These are phyloP conservation scores for Colletotrichum agaves DNA, from an alignment of 2,329 filamentous ascomycete genomes.

Conservation along the genomic window DNA sequence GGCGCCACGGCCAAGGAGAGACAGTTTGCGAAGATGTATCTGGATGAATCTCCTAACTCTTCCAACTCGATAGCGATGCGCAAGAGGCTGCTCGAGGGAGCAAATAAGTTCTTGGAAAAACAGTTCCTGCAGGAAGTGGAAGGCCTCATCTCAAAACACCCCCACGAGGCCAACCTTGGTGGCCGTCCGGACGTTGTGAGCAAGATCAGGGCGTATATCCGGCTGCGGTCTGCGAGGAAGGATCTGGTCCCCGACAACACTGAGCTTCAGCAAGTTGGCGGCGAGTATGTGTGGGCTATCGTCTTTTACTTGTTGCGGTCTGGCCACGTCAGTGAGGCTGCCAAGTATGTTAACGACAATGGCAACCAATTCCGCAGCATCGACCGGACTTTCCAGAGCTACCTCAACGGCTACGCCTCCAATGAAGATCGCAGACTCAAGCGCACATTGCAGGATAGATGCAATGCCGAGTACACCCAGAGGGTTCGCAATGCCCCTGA, in stretches of 20 bases:
- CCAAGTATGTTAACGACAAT: constrained; percentile 85
- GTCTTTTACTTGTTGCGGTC: constrained; percentile 91
- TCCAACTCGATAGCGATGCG: constrained; percentile 73
- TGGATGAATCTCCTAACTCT: constrained; percentile 78
- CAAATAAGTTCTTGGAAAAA: constrained; percentile 82
- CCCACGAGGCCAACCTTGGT: constrained; percentile 87
- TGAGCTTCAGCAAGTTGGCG: constrained; percentile 80
- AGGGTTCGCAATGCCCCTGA: constrained; percentile 85
- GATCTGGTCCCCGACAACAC: constrained; percentile 85
- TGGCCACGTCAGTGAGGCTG: constrained; percentile 85
- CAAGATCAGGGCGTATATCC: constrained; percentile 93
- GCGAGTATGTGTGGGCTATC: constrained; percentile 92
- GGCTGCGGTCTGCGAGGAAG: constrained; percentile 81
- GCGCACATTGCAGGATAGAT: constrained; percentile 83
- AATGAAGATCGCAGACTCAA: constrained; percentile 81
- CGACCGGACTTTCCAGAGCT: constrained; percentile 89
- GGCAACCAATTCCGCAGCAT: constrained; percentile 86
- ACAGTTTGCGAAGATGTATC: constrained; percentile 79
- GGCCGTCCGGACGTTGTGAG: constrained; percentile 88
- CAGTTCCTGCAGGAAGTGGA: constrained; percentile 85
- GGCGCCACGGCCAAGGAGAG: constrained; percentile 78
- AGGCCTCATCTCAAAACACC: constrained; percentile 80
- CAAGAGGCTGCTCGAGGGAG: constrained; percentile 83
- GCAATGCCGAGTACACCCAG: constrained; percentile 90
- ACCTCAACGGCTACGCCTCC: constrained; percentile 85